These are phyloP conservation scores for Manihot esculenta DNA, from an alignment of 441 rosid genomes.

Conservation along the genomic window DNA sequence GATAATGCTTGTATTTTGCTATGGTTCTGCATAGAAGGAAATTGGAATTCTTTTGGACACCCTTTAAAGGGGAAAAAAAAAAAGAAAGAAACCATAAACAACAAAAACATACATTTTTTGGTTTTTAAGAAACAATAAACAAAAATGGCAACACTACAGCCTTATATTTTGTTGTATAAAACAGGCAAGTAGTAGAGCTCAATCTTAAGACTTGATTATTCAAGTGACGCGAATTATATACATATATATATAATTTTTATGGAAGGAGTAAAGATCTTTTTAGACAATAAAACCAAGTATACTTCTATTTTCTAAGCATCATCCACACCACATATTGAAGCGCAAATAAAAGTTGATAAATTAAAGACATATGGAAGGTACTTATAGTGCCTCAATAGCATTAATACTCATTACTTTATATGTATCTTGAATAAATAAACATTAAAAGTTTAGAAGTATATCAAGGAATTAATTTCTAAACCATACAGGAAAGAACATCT, in stretches of 20 bases:
- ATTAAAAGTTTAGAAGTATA: not conserved
- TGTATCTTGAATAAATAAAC: not conserved
- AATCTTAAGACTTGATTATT: not conserved
- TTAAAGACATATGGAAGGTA: not conserved
- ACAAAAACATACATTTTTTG: not conserved
- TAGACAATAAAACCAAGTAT: not conserved
- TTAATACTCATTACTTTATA: not conserved
- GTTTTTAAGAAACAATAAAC: not conserved
- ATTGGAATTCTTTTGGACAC: not conserved
- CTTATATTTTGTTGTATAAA: not conserved
- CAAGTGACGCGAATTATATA: too few species aligned
- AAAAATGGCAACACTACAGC: not conserved
- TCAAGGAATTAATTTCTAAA: not conserved
- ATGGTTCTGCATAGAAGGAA: not conserved
- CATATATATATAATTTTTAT: too few species aligned
- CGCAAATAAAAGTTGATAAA: too few species aligned
- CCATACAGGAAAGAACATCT: not conserved
- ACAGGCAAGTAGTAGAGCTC: not conserved
- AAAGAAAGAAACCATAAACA: not conserved
- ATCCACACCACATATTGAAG: not conserved
- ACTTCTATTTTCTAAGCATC: not conserved
- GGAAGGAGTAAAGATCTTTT: not conserved
- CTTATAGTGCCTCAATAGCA: not conserved
- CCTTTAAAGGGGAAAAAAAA: not conserved
- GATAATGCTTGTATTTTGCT: not conserved